phyloP scores from a whole-genome alignment of 495 filamentous ascomycete species.

The Penicillium fimorum region DNA sequence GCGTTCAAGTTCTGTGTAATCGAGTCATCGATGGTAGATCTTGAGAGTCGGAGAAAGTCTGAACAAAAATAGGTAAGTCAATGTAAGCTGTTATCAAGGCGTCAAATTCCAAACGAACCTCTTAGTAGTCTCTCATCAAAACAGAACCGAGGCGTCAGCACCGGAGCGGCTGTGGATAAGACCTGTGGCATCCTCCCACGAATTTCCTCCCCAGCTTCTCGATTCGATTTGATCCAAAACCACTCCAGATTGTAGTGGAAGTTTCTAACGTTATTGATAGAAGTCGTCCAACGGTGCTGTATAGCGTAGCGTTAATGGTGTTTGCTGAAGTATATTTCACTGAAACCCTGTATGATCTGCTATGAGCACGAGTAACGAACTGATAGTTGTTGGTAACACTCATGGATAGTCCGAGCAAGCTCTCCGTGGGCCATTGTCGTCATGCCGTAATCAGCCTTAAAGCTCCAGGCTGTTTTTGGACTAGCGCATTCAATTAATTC shows the following conservation, averaged over 20 bases:
- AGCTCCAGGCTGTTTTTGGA: background rate
- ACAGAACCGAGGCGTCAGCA: conserved; percentile 84
- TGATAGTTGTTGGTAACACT: background rate
- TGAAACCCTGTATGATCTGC: no score
- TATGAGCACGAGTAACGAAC: background rate
- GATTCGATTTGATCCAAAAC: conserved; percentile 38
- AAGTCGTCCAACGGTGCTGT: background rate
- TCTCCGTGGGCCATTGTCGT: background rate
- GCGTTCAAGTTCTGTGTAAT: conserved; percentile 94
- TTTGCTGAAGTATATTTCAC: background rate
- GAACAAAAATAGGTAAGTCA: conserved; percentile 14
- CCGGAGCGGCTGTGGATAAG: conserved; percentile 52
- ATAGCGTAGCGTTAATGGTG: background rate
- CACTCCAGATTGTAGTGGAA: conserved; percentile 37
- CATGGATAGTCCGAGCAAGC: background rate
- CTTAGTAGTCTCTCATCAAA: conserved; percentile 81
- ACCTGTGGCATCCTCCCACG: conserved; percentile 58
- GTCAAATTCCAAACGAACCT: conserved; percentile 53
- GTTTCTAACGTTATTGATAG: background rate
- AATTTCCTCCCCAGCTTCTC: conserved; percentile 19
- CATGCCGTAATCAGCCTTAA: background rate
- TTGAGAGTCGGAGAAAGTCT: conserved; percentile 94
- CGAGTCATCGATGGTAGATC: conserved; percentile 83
- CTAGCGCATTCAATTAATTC: background rate
- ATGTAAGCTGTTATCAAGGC: background rate